Base-by-base conservation (phyloP, 139 green algal genomes). In the Eudorina sp. region DNA sequence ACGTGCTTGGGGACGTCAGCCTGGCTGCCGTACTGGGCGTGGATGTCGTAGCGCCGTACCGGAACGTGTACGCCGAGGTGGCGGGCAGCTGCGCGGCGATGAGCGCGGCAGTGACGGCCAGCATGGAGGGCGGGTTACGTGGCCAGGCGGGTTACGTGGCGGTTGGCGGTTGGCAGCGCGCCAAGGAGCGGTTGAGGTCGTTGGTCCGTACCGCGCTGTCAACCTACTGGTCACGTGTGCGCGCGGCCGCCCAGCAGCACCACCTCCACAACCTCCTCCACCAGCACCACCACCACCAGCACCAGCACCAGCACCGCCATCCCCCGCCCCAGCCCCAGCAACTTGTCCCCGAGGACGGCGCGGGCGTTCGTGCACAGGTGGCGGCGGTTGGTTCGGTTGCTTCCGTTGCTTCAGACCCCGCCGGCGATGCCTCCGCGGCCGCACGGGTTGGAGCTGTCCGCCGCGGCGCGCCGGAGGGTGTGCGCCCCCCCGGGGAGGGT, bases 41-140 rank as follows among this genome's bases (percentile, higher is more conserved):
- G 4, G 53, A 84, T 60, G 53, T 84, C n/a, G 21, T 72, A 60
- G 34, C n/a, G 53, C 79, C 79, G 7, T 75, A 85, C 53, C 21
- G 79, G 27, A 23, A 31, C 6, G 55, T 51, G 16, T 74, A 85
- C 38, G 79, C 21, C 40, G 34, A 53, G 31, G 79, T 74, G 34
- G 79, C 79, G 4, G 79, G 58, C 25, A 53, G 51, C 23, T 85
- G 79, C 58, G 79, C 79, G 8, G 79, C 79, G 27, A 58, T 85
- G 58, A 45, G 58, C 27, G 16, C 9, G 3, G 79, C 58, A 9
- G 34, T 85, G 55, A 40, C 21, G 21, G 55, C 38, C 41, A 79
- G 70, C 70, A 51, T 51, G 14, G 16, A 76, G 68, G n/a, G n/a
- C n/a, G 14, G 68, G 68, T 51, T 29, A 46, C 68, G 31, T 23